Evolutionary conservation across 306 rosid genomes (phyloP), one percentile per base, ranked within the genome.

Genomic region (Alnus rubra): DNA sequence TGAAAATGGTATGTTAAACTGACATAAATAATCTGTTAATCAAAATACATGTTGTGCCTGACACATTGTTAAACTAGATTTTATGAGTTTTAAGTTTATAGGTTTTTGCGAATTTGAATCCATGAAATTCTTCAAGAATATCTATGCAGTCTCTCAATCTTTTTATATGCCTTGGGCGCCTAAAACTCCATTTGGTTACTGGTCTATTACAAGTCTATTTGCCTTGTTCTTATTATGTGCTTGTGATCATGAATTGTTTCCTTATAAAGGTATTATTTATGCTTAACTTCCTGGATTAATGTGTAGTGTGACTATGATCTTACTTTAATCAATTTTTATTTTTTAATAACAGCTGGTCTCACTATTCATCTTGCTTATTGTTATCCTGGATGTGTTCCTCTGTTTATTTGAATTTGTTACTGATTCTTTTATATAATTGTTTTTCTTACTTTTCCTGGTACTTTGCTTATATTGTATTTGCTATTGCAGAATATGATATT

Each of bases 401-500:
- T 35, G 42, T 79, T 76, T 48, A 49, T 69, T 84, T 53, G 74
- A 42, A 68, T 9, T 62, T 86, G 72, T 42, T 39, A 39, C 28
- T 67, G 28, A 67, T 53, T 39, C 71, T 76, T 51, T 49, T 42
- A 15, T 75, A n/a, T 71, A 60, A 69, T 73, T 16, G 44, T 76
- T 71, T 78, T 71, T 79, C 23, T 9, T 69, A 16, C 28, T 30
- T 18, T 39, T 63, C 50, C 48, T 14, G 30, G 33, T 28, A 19
- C 62, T 74, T 77, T 78, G 54, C 67, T 33, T 44, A n/a, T 49
- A 12, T 75, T 60, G 67, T 80, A 35, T 76, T 76, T 84, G 11
- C 79, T 55, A 48, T 65, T 76, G 88, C 94, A 95, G 99, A 87
- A 74, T 69, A 59, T 82, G 84, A 84, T 80, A 79, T 80, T 71